Conservation (phyloP, 2,329 filamentous ascomycete genomes). For the Harringtonia lauricola region DNA sequence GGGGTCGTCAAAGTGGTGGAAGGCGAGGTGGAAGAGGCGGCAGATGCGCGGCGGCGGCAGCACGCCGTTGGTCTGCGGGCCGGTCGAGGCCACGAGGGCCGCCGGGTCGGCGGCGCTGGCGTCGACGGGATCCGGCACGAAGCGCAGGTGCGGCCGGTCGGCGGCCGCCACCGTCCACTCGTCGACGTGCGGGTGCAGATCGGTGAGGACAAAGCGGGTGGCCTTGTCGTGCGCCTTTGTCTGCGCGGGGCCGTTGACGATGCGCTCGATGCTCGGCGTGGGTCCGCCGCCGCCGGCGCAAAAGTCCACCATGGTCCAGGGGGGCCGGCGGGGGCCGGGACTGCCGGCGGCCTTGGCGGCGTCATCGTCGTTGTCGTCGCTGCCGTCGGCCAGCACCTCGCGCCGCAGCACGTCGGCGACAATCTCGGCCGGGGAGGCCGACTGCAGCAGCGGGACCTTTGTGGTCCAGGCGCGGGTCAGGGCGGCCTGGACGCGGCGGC, state of each 20-base stretch:
- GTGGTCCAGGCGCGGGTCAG: slow-evolving; percentile 54
- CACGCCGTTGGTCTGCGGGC: neutral
- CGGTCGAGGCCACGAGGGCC: slow-evolving; percentile 23
- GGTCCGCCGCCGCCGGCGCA: slow-evolving; percentile 66
- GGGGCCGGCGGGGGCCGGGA: slow-evolving; percentile 4
- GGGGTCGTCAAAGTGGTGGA: slow-evolving; percentile 64
- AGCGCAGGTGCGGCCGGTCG: slow-evolving; percentile 44
- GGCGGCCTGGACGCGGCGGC: slow-evolving; percentile 52
- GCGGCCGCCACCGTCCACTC: slow-evolving; percentile 45
- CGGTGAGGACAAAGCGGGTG: slow-evolving; percentile 50
- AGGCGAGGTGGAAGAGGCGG: slow-evolving; percentile 61
- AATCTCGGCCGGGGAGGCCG: slow-evolving; percentile 44
- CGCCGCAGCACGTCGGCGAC: slow-evolving; percentile 43
- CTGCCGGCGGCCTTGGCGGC: neutral
- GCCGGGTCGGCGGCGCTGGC: slow-evolving; percentile 47
- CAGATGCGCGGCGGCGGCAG: slow-evolving; percentile 30
- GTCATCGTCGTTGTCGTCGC: neutral
- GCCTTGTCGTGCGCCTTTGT: slow-evolving; percentile 1
- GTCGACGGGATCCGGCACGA: slow-evolving; percentile 50
- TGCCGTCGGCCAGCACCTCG: slow-evolving; percentile 2
- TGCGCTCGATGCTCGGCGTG: slow-evolving; percentile 50
- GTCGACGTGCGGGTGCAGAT: slow-evolving; percentile 51
- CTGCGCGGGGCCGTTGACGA: slow-evolving; percentile 35
- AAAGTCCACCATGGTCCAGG: slow-evolving; percentile 62
- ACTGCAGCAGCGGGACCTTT: slow-evolving; percentile 45